These are phyloP conservation scores for Paecilomyces formosus DNA, from an alignment of 2,329 filamentous ascomycete genomes.

Conservation along the genomic window DNA sequence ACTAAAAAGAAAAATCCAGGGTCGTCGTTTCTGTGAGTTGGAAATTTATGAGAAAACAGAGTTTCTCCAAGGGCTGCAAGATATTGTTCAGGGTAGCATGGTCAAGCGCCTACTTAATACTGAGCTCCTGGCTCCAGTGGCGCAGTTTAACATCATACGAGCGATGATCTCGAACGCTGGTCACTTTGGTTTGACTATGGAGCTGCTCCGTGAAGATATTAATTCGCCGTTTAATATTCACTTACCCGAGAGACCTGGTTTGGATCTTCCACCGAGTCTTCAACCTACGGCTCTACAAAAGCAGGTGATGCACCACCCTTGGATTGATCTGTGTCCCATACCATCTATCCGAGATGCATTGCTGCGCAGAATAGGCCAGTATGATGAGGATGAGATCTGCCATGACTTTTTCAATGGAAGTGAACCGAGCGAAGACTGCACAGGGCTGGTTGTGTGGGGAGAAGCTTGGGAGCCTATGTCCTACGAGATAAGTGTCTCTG, in stretches of 20 bases:
- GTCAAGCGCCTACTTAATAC: neutral
- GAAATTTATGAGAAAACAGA: neutral
- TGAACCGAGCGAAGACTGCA: neutral
- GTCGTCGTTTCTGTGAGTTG: neutral
- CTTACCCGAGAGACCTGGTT: neutral
- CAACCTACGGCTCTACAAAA: conserved; percentile 27
- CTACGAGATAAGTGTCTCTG: conserved; percentile 28
- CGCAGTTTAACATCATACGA: conserved; percentile 17
- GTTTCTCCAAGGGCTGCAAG: neutral
- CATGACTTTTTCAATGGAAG: conserved; percentile 16
- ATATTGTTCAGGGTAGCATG: neutral
- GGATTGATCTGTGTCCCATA: conserved; percentile 33
- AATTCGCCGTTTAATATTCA: neutral
- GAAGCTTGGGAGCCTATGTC: conserved; percentile 20
- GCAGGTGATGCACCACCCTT: conserved; percentile 21
- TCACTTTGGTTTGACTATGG: conserved; percentile 8
- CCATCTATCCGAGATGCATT: conserved; percentile 29
- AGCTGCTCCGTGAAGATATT: neutral
- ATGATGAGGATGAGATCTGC: conserved; percentile 30
- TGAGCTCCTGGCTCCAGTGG: conserved; percentile 14
- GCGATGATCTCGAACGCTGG: conserved; percentile 12
- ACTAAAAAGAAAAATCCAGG: neutral
- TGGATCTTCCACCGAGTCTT: conserved; percentile 14
- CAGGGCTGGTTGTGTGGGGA: conserved; percentile 24
- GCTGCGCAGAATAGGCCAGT: conserved; percentile 13